phyloP scores from a whole-genome alignment of 148 eudicot species.

The Spergularia bocconei region DNA sequence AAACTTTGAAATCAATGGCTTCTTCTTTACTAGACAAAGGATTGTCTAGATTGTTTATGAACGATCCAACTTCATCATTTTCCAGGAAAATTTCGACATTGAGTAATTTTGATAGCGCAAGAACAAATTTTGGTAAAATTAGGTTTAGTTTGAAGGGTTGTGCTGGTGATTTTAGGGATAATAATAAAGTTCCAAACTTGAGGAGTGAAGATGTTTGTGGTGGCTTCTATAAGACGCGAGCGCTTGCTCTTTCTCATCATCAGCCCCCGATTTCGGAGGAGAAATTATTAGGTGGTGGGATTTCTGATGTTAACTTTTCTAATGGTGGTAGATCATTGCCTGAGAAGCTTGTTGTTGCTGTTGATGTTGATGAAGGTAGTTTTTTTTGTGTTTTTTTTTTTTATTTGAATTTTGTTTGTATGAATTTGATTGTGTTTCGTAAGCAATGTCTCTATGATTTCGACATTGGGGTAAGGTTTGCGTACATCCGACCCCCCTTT shows the following conservation, averaged over 20 bases:
- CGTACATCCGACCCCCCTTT: no score
- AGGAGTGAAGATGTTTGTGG: constrained; percentile 24
- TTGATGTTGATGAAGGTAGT: constrained; percentile 89
- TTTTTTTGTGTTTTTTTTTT: neutral
- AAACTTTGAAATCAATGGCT: constrained; percentile 29
- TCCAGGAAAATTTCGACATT: constrained; percentile 19
- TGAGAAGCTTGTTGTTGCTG: constrained; percentile 63
- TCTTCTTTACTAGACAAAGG: constrained; percentile 26
- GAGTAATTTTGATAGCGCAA: neutral
- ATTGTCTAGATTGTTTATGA: constrained; percentile 23
- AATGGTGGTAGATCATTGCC: constrained; percentile 28
- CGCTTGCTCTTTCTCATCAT: constrained; percentile 19
- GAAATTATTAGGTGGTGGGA: constrained; percentile 16
- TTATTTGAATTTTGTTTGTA: neutral
- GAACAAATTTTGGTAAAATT: constrained; percentile 14
- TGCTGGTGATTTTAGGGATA: constrained; percentile 25
- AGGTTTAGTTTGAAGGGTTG: constrained; percentile 35
- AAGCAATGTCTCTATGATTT: no score
- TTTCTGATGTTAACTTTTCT: constrained; percentile 22
- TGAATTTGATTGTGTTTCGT: neutral
- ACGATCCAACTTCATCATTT: constrained; percentile 18
- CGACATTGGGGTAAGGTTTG: no score
- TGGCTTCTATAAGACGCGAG: constrained; percentile 29
- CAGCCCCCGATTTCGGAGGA: constrained; percentile 24
- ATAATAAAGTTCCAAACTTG: constrained; percentile 22